phyloP scores from a whole-genome alignment of 768 basidiomycete genomes.

The Ramaria sp. region DNA sequence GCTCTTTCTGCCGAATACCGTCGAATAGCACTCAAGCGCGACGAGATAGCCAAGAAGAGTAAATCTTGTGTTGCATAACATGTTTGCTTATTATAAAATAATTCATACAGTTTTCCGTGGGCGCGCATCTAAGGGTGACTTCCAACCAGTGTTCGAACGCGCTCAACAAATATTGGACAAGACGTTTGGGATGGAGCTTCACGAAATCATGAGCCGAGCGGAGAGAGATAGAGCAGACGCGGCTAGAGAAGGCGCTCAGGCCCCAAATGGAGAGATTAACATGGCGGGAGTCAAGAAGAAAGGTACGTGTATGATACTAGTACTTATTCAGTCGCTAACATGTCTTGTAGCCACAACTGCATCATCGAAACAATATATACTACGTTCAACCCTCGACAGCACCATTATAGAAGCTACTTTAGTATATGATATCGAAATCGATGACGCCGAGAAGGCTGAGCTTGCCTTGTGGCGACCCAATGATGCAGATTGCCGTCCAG shows the following conservation, averaged over 20 bases:
- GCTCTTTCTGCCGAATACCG: conserved; percentile 75
- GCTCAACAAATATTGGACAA: conserved; percentile 57
- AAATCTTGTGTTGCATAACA: no score
- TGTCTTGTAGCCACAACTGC: conserved; percentile 34
- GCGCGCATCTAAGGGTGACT: conserved; percentile 36
- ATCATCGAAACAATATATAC: conserved; percentile 72
- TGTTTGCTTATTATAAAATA: no score
- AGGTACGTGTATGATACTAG: conserved; percentile 27
- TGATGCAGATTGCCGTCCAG: conserved; percentile 40
- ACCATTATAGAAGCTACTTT: conserved; percentile 52
- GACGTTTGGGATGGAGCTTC: conserved; percentile 78
- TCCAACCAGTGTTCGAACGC: conserved; percentile 48
- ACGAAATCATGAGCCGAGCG: conserved; percentile 59
- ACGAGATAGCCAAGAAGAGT: conserved; percentile 88
- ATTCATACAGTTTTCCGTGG: conserved; percentile 31
- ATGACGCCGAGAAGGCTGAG: conserved; percentile 36
- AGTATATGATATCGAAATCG: conserved; percentile 31
- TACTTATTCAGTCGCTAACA: neutral
- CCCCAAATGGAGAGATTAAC: conserved; percentile 33
- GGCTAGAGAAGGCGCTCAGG: conserved; percentile 24
- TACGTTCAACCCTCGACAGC: conserved; percentile 63
- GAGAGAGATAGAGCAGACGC: conserved; percentile 36
- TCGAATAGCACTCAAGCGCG: conserved; percentile 53
- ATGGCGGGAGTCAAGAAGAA: conserved; percentile 57
- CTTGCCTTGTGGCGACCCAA: conserved; percentile 38